phyloP scores from a whole-genome alignment of 208 protist genomes.

The Willaertia magna region DNA sequence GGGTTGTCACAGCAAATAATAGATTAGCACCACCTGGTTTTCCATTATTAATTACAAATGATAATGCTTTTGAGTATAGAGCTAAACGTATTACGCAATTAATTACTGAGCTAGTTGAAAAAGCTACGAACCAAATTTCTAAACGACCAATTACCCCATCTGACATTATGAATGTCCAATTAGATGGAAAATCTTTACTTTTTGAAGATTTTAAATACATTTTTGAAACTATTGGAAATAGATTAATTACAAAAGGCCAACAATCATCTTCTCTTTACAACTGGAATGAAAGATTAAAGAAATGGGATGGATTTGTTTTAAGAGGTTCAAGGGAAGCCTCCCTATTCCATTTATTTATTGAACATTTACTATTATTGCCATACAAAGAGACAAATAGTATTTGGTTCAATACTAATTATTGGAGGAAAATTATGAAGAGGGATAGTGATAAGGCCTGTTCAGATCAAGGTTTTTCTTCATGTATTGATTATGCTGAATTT shows the following conservation, averaged over 20 bases:
- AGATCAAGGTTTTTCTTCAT: not conserved
- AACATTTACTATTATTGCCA: not conserved
- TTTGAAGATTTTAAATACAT: not conserved
- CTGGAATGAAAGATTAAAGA: not conserved
- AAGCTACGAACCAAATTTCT: not conserved
- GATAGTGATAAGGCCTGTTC: not conserved
- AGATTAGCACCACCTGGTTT: not conserved
- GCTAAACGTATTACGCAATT: not conserved
- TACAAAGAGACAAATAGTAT: not conserved
- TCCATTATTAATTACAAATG: not conserved
- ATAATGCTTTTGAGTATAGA: not conserved
- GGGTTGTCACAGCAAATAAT: not conserved
- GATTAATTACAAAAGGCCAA: not conserved
- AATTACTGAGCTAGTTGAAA: not conserved
- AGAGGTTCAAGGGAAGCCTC: not conserved
- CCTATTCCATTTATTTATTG: not conserved
- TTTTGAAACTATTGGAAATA: not conserved
- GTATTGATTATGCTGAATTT: not conserved
- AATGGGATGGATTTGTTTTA: not conserved
- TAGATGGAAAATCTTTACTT: not conserved
- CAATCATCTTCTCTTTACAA: not conserved
- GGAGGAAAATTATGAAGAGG: not conserved
- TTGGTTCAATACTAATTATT: not conserved
- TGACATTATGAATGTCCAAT: not conserved
- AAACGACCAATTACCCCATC: not conserved